These are phyloP conservation scores for Eimeria necatrix DNA, from an alignment of 169 alveolate genomes.

Conservation along the genomic window DNA sequence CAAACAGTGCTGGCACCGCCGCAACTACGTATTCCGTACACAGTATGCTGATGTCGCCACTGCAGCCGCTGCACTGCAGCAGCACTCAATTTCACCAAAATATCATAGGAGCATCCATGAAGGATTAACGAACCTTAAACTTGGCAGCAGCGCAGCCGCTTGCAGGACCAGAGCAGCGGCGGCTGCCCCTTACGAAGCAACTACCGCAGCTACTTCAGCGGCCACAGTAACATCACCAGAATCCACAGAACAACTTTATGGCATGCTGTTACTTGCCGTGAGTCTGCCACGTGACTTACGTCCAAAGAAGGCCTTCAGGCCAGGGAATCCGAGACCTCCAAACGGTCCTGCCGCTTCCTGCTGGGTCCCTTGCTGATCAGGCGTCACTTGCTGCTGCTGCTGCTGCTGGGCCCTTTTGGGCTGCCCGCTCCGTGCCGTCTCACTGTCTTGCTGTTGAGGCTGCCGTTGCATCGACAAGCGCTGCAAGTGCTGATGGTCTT, in stretches of 20 bases:
- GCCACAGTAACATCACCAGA: not conserved
- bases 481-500: not conserved
- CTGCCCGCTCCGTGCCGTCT: not conserved
- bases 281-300: conserved; percentile 1
- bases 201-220: not conserved
- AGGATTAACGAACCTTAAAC: too few relatives aligned
- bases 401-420: not conserved
- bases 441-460: not conserved
- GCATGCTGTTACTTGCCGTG: not conserved
- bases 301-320: conserved; percentile 16
- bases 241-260: not conserved
- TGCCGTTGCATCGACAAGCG: not conserved
- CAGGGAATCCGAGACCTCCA: conserved; percentile 5
- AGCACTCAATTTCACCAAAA: not conserved
- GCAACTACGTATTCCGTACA: too few relatives aligned
- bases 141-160: too few relatives aligned
- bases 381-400: not conserved
- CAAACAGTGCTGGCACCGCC: too few relatives aligned
- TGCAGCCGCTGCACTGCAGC: not conserved
- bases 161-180: too few relatives aligned
- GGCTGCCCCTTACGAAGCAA: not conserved
- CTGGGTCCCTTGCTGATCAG: not conserved
- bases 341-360: conserved; percentile 7
- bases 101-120: too few relatives aligned
- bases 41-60: not conserved